Evolutionary conservation across 2,329 filamentous ascomycete species (phyloP).

Genomic region (Macroventuria anomochaeta): DNA sequence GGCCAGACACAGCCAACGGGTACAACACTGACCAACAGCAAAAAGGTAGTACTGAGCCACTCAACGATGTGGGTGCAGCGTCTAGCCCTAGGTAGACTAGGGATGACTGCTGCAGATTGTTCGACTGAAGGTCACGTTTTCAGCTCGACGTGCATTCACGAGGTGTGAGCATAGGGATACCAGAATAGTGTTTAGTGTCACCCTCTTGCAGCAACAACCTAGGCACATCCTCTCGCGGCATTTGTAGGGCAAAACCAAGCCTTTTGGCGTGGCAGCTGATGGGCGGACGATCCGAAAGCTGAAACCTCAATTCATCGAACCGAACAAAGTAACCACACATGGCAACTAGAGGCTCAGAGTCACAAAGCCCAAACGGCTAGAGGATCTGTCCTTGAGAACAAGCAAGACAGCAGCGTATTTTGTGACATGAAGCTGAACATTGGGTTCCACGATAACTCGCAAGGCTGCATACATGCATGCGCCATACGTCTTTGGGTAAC

Average conservation of each 20-base stretch:
- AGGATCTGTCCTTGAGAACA: too few relatives aligned
- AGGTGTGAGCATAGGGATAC: background rate
- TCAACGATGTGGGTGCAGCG: background rate
- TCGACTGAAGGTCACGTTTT: background rate
- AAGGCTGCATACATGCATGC: constrained; percentile 3
- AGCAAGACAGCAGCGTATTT: constrained; percentile 2
- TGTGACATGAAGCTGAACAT: background rate
- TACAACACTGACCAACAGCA: constrained; percentile 7
- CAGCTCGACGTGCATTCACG: background rate
- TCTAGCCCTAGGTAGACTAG: constrained; percentile 6
- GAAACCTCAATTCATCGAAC: background rate
- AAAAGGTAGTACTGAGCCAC: constrained; percentile 1
- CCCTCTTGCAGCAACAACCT: background rate
- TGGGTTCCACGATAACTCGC: background rate
- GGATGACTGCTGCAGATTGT: background rate
- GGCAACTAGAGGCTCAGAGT: constrained; percentile 1
- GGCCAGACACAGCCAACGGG: constrained; percentile 15
- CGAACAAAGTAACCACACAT: background rate
- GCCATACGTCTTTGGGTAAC: constrained; percentile 6
- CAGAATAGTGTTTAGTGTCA: constrained; percentile 2
- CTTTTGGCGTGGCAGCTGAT: constrained; percentile 6
- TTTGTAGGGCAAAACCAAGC: constrained; percentile 4
- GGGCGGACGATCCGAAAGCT: constrained; percentile 3
- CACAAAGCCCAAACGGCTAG: background rate
- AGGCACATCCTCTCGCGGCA: background rate